phyloP scores from a whole-genome alignment of 2,329 filamentous ascomycete genomes.

The Botrytis pseudocinerea region DNA sequence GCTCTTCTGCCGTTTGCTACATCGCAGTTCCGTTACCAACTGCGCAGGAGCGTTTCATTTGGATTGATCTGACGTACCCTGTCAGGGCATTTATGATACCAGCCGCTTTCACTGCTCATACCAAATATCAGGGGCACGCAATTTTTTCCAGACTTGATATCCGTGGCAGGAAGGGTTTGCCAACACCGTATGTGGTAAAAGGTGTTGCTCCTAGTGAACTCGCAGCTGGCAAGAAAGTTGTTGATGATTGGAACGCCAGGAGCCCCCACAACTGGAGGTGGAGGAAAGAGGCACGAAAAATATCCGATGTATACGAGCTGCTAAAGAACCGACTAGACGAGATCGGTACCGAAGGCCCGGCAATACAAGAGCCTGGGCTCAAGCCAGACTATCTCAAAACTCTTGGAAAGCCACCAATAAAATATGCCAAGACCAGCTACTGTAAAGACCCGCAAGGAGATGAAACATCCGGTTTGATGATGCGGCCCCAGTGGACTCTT shows the following conservation, averaged over 20 bases:
- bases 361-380: background rate
- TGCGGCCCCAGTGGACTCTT: constrained; percentile 10
- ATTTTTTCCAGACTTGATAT: background rate
- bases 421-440: background rate
- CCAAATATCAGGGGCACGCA: constrained; percentile 1
- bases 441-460: background rate
- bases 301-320: background rate
- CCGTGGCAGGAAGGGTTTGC: constrained; percentile 4
- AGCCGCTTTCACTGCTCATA: constrained; percentile 3
- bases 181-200: constrained; percentile 4
- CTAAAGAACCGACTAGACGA: background rate
- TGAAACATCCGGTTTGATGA: background rate
- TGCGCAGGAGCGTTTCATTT: background rate
- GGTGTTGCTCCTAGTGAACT: background rate
- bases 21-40: background rate
- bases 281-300: background rate
- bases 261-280: background rate
- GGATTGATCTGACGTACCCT: constrained; percentile 12
- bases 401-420: background rate
- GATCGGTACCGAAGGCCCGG: background rate
- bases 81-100: constrained; percentile 1
- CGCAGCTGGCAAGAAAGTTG: background rate
- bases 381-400: background rate
- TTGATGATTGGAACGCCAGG: background rate
- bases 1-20: constrained; percentile 5